Conservation (phyloP, 345 rosid species). For the Gossypium thurberi region DNA sequence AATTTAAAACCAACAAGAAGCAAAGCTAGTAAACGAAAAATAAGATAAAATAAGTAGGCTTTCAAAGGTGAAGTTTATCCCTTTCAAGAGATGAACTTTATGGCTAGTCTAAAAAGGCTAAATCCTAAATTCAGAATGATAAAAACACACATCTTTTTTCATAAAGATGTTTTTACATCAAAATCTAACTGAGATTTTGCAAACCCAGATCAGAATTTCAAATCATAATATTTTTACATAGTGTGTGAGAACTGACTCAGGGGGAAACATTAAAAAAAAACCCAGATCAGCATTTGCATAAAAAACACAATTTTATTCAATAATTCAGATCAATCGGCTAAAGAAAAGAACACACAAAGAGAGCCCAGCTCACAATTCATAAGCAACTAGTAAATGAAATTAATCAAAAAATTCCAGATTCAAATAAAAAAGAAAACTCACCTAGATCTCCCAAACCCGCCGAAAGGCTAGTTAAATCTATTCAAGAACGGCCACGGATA, state of each 20-base stretch:
- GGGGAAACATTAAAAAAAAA: not conserved
- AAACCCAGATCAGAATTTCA: not conserved
- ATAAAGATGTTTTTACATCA: not conserved
- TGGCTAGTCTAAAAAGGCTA: not conserved
- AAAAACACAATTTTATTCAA: not conserved
- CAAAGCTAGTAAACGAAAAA: not conserved
- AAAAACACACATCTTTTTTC: not conserved
- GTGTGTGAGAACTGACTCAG: not conserved
- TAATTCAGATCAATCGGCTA: not conserved
- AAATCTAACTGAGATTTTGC: not conserved
- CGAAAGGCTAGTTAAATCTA: not conserved
- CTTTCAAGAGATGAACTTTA: not conserved
- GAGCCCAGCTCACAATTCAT: slow-evolving; percentile 7
- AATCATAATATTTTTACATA: not conserved
- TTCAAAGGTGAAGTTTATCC: not conserved
- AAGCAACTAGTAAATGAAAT: not conserved
- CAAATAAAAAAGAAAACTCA: not conserved
- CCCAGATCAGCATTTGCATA: not conserved
- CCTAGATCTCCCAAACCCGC: slow-evolving; percentile 4
- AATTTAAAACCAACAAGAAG: not conserved
- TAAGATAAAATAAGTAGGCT: not conserved
- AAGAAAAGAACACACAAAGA: not conserved
- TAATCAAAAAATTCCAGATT: not conserved
- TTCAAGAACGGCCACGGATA: not conserved
- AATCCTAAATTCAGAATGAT: not conserved